Evolutionary conservation across 1,284 basidiomycete genomes (phyloP), one percentile per base, ranked within the genome.

Genomic region (Xerocomus nothofagi): DNA sequence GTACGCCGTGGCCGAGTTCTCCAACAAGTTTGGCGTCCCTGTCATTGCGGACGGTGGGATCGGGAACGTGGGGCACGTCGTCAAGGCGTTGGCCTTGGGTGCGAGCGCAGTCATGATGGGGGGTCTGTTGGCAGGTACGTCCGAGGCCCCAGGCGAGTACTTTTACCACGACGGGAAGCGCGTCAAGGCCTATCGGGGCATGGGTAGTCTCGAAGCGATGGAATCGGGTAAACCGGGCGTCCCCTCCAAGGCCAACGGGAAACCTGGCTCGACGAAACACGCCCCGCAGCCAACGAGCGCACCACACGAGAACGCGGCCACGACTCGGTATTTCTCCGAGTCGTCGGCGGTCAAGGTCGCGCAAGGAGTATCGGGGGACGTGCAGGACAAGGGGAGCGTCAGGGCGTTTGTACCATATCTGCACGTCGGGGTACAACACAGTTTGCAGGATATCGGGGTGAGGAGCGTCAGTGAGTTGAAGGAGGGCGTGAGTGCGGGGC

Each of bases 41-140:
- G 93, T 97, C 61, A 91, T 98, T 57, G 96, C 97, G n/a, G 97
- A 99, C 68, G 96, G 96, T 48, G 96, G 97, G 49, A 88, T 99
- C 61, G 75, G 85, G 44, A 99, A 99, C 70, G 92, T 99, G 30
- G 96, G 96, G 0, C 96, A 99, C 72, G 91, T 98, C 62, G 94
- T 98, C 67, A 99, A 99, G 76, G 96, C 96, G 3, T 75, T 99
- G 40, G 79, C 93, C 5, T 82, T 99, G 23, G 96, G 96, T 51
- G 96, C 96, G 6, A 86, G 88, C 23, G 95, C 93, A 7, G 94
- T 98, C 54, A 99, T 99, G 96, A 98, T 99, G 96, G 96, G 96
- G 46, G 91, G 94, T 21, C 73, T 99, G 48, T 79, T 99, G 24
- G 97, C 96, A 15, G 96, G 97, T 30, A 98, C 96, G 38, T 89